Conservation (phyloP, 106 monocot species). For the Dendrobium chrysotoxum region DNA sequence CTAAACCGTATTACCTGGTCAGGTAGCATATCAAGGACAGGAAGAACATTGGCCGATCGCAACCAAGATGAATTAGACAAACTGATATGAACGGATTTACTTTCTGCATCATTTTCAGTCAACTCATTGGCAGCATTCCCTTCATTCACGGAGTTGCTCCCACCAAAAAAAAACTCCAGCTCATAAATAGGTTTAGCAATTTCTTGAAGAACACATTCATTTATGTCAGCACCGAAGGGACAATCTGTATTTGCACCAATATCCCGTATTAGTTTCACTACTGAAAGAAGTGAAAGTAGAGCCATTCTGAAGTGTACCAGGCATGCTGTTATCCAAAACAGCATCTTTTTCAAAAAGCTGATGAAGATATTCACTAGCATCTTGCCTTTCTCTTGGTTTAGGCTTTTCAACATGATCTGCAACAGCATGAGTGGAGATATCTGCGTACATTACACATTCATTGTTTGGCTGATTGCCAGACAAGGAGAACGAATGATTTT, state of each 20-base stretch:
- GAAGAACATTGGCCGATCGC: conserved; percentile 14
- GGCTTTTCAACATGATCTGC: conserved; percentile 19
- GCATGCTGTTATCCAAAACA: conserved; percentile 7
- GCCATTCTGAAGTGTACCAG: conserved; percentile 14
- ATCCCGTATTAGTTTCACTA: conserved; percentile 11
- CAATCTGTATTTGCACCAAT: conserved; percentile 17
- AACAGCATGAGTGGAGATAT: conserved; percentile 11
- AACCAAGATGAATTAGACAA: conserved; percentile 20
- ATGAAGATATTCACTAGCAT: conserved; percentile 3
- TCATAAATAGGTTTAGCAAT: conserved; percentile 23
- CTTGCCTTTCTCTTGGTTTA: conserved; percentile 13
- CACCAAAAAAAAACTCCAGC: conserved; percentile 29
- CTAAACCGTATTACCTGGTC: conserved; percentile 23
- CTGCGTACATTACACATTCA: conserved; percentile 12
- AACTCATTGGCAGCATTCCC: conserved; percentile 19
- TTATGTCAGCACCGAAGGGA: conserved; percentile 23
- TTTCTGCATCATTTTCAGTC: conserved; percentile 15
- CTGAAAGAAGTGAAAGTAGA: conserved; percentile 18
- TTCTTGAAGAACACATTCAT: conserved; percentile 26
- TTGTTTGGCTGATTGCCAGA: conserved; percentile 15
- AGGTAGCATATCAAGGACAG: conserved; percentile 23
- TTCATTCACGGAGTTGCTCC: conserved; percentile 8
- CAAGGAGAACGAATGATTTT: conserved; percentile 15
- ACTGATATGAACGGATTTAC: conserved; percentile 17
- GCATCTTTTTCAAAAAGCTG: conserved; percentile 17